Conservation (phyloP, 768 basidiomycete species). For the Boletus vermiculosoides region DNA sequence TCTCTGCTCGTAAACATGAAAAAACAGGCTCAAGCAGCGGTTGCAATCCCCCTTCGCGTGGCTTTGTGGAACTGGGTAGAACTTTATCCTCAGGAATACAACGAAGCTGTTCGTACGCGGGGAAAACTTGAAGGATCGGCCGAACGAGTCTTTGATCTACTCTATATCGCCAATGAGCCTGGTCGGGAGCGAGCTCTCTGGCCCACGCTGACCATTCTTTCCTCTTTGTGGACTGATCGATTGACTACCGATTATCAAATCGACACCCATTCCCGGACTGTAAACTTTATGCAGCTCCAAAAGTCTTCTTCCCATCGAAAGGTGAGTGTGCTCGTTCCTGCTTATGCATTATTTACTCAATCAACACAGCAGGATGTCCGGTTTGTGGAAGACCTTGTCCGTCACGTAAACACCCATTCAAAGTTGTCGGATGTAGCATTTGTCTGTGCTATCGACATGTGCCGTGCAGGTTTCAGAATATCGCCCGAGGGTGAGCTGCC, state of each 20-base stretch:
- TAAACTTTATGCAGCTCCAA: slow-evolving; percentile 30
- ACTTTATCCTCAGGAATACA: slow-evolving; percentile 73
- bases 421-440: slow-evolving; percentile 67
- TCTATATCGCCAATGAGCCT: slow-evolving; percentile 50
- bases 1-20: slow-evolving; percentile 83
- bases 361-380: slow-evolving; percentile 41
- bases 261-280: slow-evolving; percentile 32
- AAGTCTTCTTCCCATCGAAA: slow-evolving; percentile 34
- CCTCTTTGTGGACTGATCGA: slow-evolving; percentile 74
- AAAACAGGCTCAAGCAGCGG: slow-evolving; percentile 65
- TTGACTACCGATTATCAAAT: slow-evolving; percentile 56
- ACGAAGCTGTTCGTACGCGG: slow-evolving; percentile 61
- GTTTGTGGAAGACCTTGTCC: slow-evolving; percentile 62
- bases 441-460: slow-evolving; percentile 74
- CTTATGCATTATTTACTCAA: neutral
- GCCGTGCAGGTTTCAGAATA: slow-evolving; percentile 61
- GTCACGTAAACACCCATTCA: slow-evolving; percentile 51
- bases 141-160: slow-evolving; percentile 81
- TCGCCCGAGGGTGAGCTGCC: slow-evolving; percentile 58
- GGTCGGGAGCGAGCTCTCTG: slow-evolving; percentile 59
- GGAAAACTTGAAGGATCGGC: slow-evolving; percentile 76
- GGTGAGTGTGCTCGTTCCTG: slow-evolving; percentile 8
- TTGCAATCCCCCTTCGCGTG: slow-evolving; percentile 68
- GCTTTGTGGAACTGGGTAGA: slow-evolving; percentile 93
- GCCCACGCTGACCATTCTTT: slow-evolving; percentile 76